Evolutionary conservation across 345 rosid species (phyloP).

Genomic region (Eucalyptus curtisii): DNA sequence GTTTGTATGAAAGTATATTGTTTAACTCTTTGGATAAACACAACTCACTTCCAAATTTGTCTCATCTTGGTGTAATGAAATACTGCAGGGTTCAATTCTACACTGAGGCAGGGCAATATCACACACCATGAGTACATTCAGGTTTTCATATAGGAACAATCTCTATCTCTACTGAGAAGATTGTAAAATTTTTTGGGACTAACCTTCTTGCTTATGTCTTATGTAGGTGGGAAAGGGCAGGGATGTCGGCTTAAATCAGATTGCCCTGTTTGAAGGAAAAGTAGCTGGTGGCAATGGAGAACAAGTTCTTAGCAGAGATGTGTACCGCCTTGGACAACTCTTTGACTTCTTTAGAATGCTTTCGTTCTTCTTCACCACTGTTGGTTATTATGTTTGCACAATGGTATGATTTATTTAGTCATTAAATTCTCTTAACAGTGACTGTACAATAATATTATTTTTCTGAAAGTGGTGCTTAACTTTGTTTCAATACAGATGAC

Average conservation of each 20-base stretch:
- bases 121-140: conserved; percentile 98
- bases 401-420: conserved; percentile 42
- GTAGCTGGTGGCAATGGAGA: conserved; percentile 99
- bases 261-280: conserved; percentile 97
- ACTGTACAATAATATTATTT: not conserved
- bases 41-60: not conserved
- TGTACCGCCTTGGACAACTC: conserved; percentile 92
- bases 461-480: not conserved
- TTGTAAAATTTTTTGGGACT: not conserved
- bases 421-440: not conserved
- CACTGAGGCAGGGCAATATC: conserved; percentile 91
- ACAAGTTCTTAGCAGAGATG: conserved; percentile 96
- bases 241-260: conserved; percentile 98
- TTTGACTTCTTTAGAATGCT: conserved; percentile 98
- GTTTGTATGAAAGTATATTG: not conserved
- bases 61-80: not conserved
- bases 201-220: not conserved
- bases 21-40: not conserved
- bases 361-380: conserved; percentile 94
- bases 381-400: conserved; percentile 94
- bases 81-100: conserved; percentile 89
- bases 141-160: conserved; percentile 21
- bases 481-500: conserved; percentile 75
- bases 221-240: conserved; percentile 98
- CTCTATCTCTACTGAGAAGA: not conserved